A percentile compares a stretch with the other conserved stretches of the same genome.
phyloP scores from a whole-genome alignment of 768 basidiomycete genomes.

The Mrakia hoshinonis region DNA sequence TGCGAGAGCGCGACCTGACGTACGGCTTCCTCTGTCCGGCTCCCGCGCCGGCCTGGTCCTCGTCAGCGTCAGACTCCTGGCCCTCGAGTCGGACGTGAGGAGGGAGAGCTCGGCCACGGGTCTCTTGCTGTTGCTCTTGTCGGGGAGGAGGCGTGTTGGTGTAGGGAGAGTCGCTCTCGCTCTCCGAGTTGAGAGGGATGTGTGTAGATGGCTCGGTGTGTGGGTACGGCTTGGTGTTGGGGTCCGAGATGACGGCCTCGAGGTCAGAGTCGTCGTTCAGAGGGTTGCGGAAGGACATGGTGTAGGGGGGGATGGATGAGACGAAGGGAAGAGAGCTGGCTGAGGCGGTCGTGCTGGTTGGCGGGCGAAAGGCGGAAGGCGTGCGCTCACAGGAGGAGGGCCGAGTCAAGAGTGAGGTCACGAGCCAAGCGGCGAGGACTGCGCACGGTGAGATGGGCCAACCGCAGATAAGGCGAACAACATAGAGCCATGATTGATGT shows the following conservation, averaged over 20 bases:
- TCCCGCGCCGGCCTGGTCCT: background rate
- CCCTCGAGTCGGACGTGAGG: background rate
- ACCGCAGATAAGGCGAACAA: no score
- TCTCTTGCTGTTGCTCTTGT: background rate
- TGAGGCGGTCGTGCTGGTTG: background rate
- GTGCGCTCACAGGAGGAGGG: no score
- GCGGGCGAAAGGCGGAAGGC: no score
- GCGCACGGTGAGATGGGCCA: no score
- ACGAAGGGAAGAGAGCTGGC: background rate
- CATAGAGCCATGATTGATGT: no score
- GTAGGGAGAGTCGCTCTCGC: conserved; percentile 9
- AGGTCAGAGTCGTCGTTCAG: background rate
- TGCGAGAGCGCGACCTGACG: background rate
- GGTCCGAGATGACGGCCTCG: conserved; percentile 1
- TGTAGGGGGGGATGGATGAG: background rate
- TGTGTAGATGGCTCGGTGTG: background rate
- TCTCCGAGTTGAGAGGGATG: conserved; percentile 8
- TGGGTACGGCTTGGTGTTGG: background rate
- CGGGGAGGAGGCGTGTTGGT: background rate
- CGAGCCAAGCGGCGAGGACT: no score
- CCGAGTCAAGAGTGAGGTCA: no score
- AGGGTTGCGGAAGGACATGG: background rate
- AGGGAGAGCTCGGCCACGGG: conserved; percentile 6
- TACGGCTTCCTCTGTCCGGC: background rate
- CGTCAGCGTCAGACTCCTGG: background rate